Percentiles rank a stretch among this genome's conserved stretches.
Evolutionary conservation across 1,139 yeast species (phyloP).

Genomic region (Saccharomyces hybrid): DNA sequence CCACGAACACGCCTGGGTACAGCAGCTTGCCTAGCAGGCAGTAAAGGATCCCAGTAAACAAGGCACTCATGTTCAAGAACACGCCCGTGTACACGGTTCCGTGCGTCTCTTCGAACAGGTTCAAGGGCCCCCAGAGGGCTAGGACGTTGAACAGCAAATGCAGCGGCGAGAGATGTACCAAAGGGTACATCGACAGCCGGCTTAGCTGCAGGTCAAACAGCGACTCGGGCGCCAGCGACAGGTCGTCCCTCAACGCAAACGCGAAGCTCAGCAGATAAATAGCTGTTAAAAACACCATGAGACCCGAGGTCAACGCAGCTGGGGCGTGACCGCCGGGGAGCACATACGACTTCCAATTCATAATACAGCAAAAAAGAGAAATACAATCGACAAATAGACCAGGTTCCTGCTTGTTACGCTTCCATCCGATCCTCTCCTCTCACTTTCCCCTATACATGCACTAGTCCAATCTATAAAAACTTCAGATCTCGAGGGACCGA

Average conservation of each 20-base stretch:
- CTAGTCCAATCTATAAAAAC: not conserved
- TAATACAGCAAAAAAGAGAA: not conserved
- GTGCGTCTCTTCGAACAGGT: slow-evolving; percentile 62
- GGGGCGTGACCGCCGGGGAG: slow-evolving; percentile 32
- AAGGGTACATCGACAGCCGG: slow-evolving; percentile 65
- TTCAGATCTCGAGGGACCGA: not conserved
- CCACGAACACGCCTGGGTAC: slow-evolving; percentile 47
- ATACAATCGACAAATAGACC: too few species aligned
- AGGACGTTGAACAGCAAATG: slow-evolving; percentile 62
- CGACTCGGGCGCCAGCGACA: slow-evolving; percentile 49
- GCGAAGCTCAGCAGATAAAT: slow-evolving; percentile 35
- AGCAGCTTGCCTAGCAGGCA: slow-evolving; percentile 49
- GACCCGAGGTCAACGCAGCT: slow-evolving; percentile 66
- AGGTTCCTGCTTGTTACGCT: too few species aligned
- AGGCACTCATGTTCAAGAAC: slow-evolving; percentile 65
- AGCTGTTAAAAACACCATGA: slow-evolving; percentile 46
- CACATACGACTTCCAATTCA: slow-evolving; percentile 12
- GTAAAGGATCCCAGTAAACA: slow-evolving; percentile 61
- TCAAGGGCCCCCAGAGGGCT: slow-evolving; percentile 53
- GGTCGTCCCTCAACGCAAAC: slow-evolving; percentile 33
- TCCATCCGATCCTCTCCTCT: too few species aligned
- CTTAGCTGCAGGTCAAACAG: slow-evolving; percentile 51
- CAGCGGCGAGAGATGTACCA: slow-evolving; percentile 54
- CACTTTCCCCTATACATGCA: not conserved
- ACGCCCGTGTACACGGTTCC: slow-evolving; percentile 89